These are phyloP conservation scores for Wickerhamiella musiphila DNA, from an alignment of 805 yeast genomes.

Conservation along the genomic window DNA sequence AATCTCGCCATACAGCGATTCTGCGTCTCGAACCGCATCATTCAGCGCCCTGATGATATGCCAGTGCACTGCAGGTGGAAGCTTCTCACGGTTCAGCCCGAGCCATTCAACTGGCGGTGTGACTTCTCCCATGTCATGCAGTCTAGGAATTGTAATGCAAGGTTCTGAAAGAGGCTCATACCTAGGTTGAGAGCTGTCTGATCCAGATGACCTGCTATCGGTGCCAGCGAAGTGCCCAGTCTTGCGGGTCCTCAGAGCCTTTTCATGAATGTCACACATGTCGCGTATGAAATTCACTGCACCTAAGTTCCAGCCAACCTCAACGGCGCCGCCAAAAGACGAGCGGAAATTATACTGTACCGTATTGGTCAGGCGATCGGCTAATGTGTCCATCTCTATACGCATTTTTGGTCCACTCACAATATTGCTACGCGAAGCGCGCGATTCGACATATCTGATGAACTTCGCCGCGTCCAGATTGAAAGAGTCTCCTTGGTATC, in stretches of 20 bases:
- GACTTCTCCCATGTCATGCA: slow-evolving; percentile 85
- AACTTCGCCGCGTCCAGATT: slow-evolving; percentile 37
- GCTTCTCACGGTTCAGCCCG: slow-evolving; percentile 72
- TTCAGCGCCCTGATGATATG: slow-evolving; percentile 57
- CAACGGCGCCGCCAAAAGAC: slow-evolving; percentile 76
- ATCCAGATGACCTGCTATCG: background rate
- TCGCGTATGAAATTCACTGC: slow-evolving; percentile 78
- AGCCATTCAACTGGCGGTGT: slow-evolving; percentile 98
- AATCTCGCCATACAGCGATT: slow-evolving; percentile 9
- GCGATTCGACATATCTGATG: slow-evolving; percentile 31
- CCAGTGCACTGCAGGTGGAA: slow-evolving; percentile 80
- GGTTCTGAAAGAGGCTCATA: slow-evolving; percentile 51
- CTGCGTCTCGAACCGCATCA: slow-evolving; percentile 53
- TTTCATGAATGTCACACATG: slow-evolving; percentile 68
- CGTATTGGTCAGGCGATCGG: slow-evolving; percentile 24
- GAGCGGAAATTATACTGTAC: slow-evolving; percentile 56
- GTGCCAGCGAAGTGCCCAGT: slow-evolving; percentile 2
- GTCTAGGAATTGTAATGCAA: slow-evolving; percentile 70
- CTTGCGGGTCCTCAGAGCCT: slow-evolving; percentile 12
- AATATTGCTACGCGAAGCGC: slow-evolving; percentile 64
- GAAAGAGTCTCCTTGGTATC: slow-evolving; percentile 33
- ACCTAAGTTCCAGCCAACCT: slow-evolving; percentile 86
- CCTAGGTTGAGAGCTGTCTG: background rate
- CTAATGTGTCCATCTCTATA: slow-evolving; percentile 57
- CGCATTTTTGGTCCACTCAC: slow-evolving; percentile 61